phyloP scores from a whole-genome alignment of 352 stramenopile species.

The Phytophthora idaei region DNA sequence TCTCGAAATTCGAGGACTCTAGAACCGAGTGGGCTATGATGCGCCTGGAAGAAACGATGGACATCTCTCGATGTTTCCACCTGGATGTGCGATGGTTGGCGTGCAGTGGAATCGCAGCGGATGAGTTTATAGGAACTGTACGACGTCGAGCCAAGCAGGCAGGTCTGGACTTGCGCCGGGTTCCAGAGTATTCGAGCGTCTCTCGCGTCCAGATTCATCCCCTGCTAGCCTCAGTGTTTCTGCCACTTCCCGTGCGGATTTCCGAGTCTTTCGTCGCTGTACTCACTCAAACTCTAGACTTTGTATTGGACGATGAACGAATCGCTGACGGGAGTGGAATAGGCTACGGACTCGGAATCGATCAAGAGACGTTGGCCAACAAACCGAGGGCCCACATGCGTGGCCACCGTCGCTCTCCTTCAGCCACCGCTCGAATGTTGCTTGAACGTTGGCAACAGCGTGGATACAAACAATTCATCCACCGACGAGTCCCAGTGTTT shows the following conservation, averaged over 20 bases:
- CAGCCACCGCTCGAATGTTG: constrained; percentile 39
- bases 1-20: constrained; percentile 43
- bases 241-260: constrained; percentile 46
- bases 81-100: constrained; percentile 80
- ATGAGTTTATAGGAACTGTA: constrained; percentile 76
- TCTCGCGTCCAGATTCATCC: constrained; percentile 79
- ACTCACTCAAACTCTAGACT: constrained; percentile 56
- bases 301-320: constrained; percentile 72
- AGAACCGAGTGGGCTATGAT: constrained; percentile 81
- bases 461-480: constrained; percentile 81
- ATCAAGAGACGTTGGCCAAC: constrained; percentile 38
- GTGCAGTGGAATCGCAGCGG: constrained; percentile 74
- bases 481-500: constrained; percentile 70
- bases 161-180: constrained; percentile 64
- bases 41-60: constrained; percentile 64
- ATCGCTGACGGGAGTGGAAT: constrained; percentile 71
- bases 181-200: constrained; percentile 79
- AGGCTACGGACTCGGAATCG: constrained; percentile 70
- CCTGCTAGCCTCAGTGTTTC: constrained; percentile 66
- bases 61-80: constrained; percentile 64
- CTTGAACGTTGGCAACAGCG: constrained; percentile 56
- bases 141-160: constrained; percentile 71
- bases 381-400: constrained; percentile 23
- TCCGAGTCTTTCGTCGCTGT: constrained; percentile 33
- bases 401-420: constrained; percentile 41